phyloP scores from a whole-genome alignment of 257 asterid genomes.

The Nicotiana attenuata region DNA sequence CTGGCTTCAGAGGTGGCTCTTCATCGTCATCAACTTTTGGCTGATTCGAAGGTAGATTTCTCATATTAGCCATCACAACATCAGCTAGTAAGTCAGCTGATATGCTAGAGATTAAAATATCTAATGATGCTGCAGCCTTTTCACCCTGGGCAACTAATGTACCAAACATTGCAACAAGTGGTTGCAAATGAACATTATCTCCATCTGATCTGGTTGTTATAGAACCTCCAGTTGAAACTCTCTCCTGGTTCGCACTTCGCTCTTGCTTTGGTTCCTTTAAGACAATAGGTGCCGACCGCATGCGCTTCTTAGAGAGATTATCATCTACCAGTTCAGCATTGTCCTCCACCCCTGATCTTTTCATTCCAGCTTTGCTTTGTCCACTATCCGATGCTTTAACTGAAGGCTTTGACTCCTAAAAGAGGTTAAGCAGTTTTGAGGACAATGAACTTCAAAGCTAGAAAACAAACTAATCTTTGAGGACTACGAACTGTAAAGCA shows the following conservation, averaged over 20 bases:
- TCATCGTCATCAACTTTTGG: constrained; percentile 54
- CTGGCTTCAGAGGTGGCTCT: constrained; percentile 30
- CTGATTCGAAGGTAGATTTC: constrained; percentile 58
- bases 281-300: constrained; percentile 33
- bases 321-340: constrained; percentile 40
- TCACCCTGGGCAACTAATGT: constrained; percentile 96
- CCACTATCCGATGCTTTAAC: constrained; percentile 27
- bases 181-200: constrained; percentile 86
- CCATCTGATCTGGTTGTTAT: constrained; percentile 36
- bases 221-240: constrained; percentile 34
- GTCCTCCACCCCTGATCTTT: constrained; percentile 54
- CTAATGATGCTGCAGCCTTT: constrained; percentile 69
- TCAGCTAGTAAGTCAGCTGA: constrained; percentile 96
- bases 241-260: constrained; percentile 34
- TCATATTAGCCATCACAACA: constrained; percentile 83
- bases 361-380: constrained; percentile 40
- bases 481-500: neutral
- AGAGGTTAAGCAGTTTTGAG: constrained; percentile 16
- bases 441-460: neutral
- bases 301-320: constrained; percentile 68
- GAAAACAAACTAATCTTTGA: neutral
- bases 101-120: constrained; percentile 90
- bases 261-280: constrained; percentile 45
- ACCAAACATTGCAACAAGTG: constrained; percentile 94
- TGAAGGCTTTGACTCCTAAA: constrained; percentile 65